phyloP scores from a whole-genome alignment of 2,329 filamentous ascomycete species.

The Cladophialophora yegresii region DNA sequence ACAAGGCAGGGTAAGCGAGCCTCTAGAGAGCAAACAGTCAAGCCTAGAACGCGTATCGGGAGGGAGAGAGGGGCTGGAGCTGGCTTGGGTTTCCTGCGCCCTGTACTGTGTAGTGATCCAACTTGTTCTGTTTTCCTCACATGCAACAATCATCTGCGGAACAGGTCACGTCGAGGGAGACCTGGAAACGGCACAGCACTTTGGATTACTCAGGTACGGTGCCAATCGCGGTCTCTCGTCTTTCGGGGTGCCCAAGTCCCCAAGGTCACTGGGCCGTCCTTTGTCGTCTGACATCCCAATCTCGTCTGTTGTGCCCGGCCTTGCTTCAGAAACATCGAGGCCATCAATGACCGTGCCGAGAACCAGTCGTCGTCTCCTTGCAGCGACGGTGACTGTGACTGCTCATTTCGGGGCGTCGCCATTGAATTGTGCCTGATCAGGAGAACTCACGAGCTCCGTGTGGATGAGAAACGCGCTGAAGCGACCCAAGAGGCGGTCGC shows the following conservation, averaged over 20 bases:
- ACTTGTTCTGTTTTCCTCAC: background rate
- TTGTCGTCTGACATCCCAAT: conserved; percentile 12
- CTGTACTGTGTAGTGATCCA: background rate
- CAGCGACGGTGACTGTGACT: background rate
- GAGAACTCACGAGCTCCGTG: conserved; percentile 4
- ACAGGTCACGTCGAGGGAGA: conserved; percentile 8
- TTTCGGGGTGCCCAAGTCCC: background rate
- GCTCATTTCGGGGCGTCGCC: background rate
- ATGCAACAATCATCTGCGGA: background rate
- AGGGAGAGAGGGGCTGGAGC: background rate
- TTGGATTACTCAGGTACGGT: background rate
- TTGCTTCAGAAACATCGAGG: conserved; percentile 7
- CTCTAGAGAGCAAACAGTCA: conserved; percentile 11
- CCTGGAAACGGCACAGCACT: background rate
- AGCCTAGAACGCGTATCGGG: background rate
- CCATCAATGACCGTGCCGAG: conserved; percentile 8
- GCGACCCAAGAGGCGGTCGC: conserved; percentile 31
- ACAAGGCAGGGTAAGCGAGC: conserved; percentile 9
- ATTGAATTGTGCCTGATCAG: conserved; percentile 11
- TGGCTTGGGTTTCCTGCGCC: background rate
- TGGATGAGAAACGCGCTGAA: conserved; percentile 18
- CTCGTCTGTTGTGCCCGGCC: background rate
- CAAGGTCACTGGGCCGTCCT: conserved; percentile 8
- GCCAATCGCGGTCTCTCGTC: background rate
- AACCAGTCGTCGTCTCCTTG: background rate